Evolutionary conservation across 306 rosid genomes (phyloP).

Genomic region (Glycyrrhiza uralensis): DNA sequence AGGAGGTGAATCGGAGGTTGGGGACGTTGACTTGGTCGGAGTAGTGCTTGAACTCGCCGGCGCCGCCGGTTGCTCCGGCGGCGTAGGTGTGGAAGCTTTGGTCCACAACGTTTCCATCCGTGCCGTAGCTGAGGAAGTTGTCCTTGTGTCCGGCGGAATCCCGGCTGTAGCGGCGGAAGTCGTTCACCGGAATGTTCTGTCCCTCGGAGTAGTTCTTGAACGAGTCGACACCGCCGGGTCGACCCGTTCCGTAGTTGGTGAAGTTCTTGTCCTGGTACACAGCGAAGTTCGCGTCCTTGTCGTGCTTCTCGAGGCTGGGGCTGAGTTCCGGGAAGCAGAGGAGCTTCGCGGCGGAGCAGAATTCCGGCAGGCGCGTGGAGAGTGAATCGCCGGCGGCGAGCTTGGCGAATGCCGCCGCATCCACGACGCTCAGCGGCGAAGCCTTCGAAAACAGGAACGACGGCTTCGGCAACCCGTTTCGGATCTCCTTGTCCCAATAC

Average conservation of each 20-base stretch:
- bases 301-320: conserved; percentile 66
- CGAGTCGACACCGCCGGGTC: conserved; percentile 63
- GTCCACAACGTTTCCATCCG: conserved; percentile 66
- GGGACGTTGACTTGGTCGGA: conserved; percentile 64
- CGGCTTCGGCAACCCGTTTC: conserved; percentile 51
- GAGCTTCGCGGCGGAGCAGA: conserved; percentile 75
- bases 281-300: conserved; percentile 45
- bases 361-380: conserved; percentile 61
- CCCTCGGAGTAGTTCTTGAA: conserved; percentile 72
- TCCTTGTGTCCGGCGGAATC: conserved; percentile 62
- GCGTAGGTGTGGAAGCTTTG: conserved; percentile 73
- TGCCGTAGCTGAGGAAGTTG: conserved; percentile 49
- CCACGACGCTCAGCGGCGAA: conserved; percentile 63
- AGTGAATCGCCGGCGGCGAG: conserved; percentile 55
- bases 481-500: conserved; percentile 93
- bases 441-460: conserved; percentile 66
- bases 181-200: conserved; percentile 56
- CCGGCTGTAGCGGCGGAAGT: conserved; percentile 89
- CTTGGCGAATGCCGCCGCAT: conserved; percentile 57
- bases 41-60: conserved; percentile 66
- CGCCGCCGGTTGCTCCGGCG: conserved; percentile 60
- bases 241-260: conserved; percentile 79
- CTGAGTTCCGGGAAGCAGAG: conserved; percentile 71
- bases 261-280: conserved; percentile 57
- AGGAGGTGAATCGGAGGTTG: conserved; percentile 57